phyloP scores from a whole-genome alignment of 2,329 filamentous ascomycete genomes.

The Paecilomyces variotii region DNA sequence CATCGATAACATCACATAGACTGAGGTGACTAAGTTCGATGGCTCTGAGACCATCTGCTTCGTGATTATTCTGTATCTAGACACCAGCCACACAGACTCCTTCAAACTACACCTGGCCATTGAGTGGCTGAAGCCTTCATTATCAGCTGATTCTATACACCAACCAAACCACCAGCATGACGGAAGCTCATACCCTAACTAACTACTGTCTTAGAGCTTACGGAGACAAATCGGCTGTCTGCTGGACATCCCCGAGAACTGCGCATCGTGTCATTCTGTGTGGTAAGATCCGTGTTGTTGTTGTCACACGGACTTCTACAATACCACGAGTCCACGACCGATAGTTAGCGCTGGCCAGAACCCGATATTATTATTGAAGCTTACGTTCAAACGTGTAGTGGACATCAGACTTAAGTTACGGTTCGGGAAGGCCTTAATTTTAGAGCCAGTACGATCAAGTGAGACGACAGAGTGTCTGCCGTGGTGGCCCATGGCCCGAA shows the following conservation, averaged over 20 bases:
- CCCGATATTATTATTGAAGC: neutral
- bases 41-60: neutral
- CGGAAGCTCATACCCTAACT: neutral
- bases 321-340: neutral
- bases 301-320: neutral
- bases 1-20: neutral
- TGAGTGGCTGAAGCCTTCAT: neutral
- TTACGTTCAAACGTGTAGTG: neutral
- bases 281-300: neutral
- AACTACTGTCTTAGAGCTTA: neutral
- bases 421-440: neutral
- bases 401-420: neutral
- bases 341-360: neutral
- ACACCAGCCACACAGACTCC: neutral
- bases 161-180: neutral
- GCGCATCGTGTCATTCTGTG: neutral
- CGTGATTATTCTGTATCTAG: neutral
- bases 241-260: neutral
- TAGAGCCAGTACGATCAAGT: neutral
- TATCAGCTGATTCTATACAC: neutral
- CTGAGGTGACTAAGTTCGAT: neutral
- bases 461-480: neutral
- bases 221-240: neutral
- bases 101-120: neutral
- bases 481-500: neutral